Base-by-base conservation (phyloP, 2,329 filamentous ascomycete species). In the Penicillium sp. region DNA sequence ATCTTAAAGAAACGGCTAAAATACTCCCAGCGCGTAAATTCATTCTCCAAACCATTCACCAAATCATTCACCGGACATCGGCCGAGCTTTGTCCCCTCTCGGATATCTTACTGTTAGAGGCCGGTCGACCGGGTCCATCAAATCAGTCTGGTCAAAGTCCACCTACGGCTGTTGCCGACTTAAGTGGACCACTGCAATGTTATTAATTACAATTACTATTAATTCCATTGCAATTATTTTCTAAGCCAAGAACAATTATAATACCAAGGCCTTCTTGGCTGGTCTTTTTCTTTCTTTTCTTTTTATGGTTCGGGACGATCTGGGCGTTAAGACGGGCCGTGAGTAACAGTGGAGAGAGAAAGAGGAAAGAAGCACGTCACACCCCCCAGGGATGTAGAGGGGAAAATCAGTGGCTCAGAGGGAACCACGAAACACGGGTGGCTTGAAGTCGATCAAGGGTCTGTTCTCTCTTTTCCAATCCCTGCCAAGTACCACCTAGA, bases 381-480 rank as follows among this genome's bases (percentile, higher is more conserved):
- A 47, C 40, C 47, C 31, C 40, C 47, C 28, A 54, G 53, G 53
- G 53, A 55, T 55, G 45, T 26, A 44, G 51, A 52, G 46, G 45
- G 40, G 48, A 35, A 28, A 57, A 57, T 55, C 50, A 59, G 52
- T 60, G 58, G 58, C 39, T 49, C 45, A 57, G 53, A 60, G 32
- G 10, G 46, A 51, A 60, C 58, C 58, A 60, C 58, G 58, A 56
- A 56, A 56, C 53, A 58, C 55, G 55, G 55, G 57, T 59, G 57
- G 58, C 57, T 58, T 55, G 42, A 58, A 49, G 54, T 41, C 54
- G 54, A 60, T 60, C 57, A 53, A 61, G 58, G 58, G 57, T 57
- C 57, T 60, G 57, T 61, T 61, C 58, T 51, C 52, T 54, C 38
- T 22, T 34, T 34, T 19, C 40, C 40, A 37, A 58, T 58, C 55